Percentiles rank a stretch among this genome's conserved stretches.
These are phyloP conservation scores for Aspergillus caelatus DNA, from an alignment of 2,329 filamentous ascomycete species.

Conservation along the genomic window DNA sequence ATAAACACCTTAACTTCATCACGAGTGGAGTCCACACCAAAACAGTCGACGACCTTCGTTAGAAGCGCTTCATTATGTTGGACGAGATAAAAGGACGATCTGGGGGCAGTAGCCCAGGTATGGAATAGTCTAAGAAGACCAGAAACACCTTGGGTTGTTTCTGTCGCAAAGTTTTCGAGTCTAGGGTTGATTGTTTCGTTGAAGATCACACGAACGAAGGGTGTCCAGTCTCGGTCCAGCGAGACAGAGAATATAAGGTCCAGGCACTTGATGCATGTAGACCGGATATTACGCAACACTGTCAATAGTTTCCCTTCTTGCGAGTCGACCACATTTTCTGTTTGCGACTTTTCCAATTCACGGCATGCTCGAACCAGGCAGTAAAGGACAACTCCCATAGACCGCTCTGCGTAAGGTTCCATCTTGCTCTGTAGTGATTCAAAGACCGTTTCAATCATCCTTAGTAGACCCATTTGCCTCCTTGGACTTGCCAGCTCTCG, in stretches of 20 bases:
- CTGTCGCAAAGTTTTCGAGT: slow-evolving; percentile 74
- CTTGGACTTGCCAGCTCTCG: slow-evolving; percentile 66
- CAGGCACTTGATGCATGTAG: slow-evolving; percentile 75
- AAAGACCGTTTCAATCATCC: slow-evolving; percentile 87
- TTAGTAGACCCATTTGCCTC: slow-evolving; percentile 87
- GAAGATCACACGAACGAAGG: slow-evolving; percentile 72
- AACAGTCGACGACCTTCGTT: slow-evolving; percentile 69
- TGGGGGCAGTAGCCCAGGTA: slow-evolving; percentile 73
- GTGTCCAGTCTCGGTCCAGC: slow-evolving; percentile 69
- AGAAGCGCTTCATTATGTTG: slow-evolving; percentile 64
- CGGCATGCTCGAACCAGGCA: slow-evolving; percentile 74
- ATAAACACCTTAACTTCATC: slow-evolving; percentile 85
- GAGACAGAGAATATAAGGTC: slow-evolving; percentile 76
- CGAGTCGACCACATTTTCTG: slow-evolving; percentile 29
- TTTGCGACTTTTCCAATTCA: slow-evolving; percentile 40
- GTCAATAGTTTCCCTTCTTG: slow-evolving; percentile 35
- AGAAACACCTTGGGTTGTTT: slow-evolving; percentile 89
- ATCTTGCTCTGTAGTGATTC: slow-evolving; percentile 79
- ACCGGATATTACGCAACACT: slow-evolving; percentile 53
- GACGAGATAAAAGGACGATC: slow-evolving; percentile 70
- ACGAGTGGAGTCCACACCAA: slow-evolving; percentile 74
- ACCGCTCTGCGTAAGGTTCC: slow-evolving; percentile 64
- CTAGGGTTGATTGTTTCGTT: slow-evolving; percentile 75
- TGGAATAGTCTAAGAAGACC: slow-evolving; percentile 78
- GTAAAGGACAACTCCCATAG: slow-evolving; percentile 79